Evolutionary conservation across 1,284 basidiomycete genomes (phyloP).

Genomic region (Neolentinus lepideus): DNA sequence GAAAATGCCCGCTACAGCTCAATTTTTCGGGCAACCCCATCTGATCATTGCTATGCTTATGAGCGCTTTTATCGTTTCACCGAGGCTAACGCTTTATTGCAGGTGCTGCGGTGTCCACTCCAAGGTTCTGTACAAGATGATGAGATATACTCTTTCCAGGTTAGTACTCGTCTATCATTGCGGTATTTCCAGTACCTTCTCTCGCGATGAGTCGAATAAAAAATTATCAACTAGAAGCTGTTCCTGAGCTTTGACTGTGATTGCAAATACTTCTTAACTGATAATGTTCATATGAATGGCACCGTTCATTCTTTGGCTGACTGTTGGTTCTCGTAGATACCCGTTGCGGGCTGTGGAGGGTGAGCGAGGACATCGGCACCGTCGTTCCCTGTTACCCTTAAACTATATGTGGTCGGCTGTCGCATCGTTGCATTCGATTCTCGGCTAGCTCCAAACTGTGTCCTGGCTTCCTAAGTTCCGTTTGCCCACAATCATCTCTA

Average conservation of each 20-base stretch:
- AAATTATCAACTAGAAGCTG: conserved; percentile 81
- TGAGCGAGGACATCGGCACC: too few species aligned
- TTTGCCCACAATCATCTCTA: too few species aligned
- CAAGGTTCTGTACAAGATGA: not conserved
- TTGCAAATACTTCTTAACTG: conserved; percentile 24
- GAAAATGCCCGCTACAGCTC: conserved; percentile 45
- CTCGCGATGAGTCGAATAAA: conserved; percentile 32
- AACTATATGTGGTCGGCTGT: too few species aligned
- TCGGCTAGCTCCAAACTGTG: too few species aligned
- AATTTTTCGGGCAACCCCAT: conserved; percentile 68
- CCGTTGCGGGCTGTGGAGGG: too few species aligned
- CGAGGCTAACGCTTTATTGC: not conserved
- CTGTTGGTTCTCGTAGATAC: not conserved
- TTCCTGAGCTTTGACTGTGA: conserved; percentile 68
- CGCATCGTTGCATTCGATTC: too few species aligned
- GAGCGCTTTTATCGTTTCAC: not conserved
- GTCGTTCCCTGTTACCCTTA: too few species aligned
- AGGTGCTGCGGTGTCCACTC: not conserved
- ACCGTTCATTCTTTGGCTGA: not conserved
- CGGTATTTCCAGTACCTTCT: conserved; percentile 3
- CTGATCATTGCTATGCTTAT: conserved; percentile 38
- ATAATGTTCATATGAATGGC: not conserved
- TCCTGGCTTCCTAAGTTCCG: too few species aligned
- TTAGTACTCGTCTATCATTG: not conserved
- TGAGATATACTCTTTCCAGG: not conserved